Conservation (phyloP, 2,329 filamentous ascomycete genomes). For the Claviceps sp. region DNA sequence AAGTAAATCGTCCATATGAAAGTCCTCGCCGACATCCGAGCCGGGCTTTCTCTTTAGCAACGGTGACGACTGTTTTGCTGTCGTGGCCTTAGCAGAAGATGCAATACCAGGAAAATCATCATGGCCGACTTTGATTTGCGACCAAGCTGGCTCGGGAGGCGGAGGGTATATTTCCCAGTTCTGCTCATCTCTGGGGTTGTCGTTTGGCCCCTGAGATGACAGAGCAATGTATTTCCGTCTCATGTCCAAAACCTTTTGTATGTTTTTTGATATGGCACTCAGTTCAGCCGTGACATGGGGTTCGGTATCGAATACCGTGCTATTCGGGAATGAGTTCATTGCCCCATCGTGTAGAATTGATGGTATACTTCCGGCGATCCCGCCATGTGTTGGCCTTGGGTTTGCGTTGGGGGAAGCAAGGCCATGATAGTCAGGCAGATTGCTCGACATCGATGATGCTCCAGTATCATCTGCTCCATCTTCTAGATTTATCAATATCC, state of each 20-base stretch:
- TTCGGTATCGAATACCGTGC: constrained; percentile 58
- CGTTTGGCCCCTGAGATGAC: constrained; percentile 66
- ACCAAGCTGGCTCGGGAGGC: constrained; percentile 83
- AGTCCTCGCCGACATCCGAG: constrained; percentile 83
- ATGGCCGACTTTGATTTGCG: constrained; percentile 14
- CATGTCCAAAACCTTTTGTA: constrained; percentile 78
- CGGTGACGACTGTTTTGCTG: constrained; percentile 16
- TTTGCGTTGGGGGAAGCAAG: background rate
- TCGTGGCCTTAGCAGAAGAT: background rate
- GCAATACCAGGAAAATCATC: constrained; percentile 7
- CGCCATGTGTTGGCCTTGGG: constrained; percentile 26
- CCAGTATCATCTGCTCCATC: constrained; percentile 7
- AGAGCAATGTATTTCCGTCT: constrained; percentile 79
- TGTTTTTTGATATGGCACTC: constrained; percentile 74
- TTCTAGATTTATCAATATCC: constrained; percentile 4
- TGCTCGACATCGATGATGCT: background rate
- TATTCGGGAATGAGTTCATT: constrained; percentile 42
- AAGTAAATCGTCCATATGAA: constrained; percentile 63
- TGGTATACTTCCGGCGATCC: constrained; percentile 4
- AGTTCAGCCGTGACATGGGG: constrained; percentile 74
- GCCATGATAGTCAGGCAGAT: background rate
- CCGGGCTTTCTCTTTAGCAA: constrained; percentile 66
- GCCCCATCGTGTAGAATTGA: constrained; percentile 39
- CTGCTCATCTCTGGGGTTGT: constrained; percentile 78
- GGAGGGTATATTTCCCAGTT: constrained; percentile 83